Evolutionary conservation across 1,139 yeast genomes (phyloP).

Genomic region (Saccharomyces hybrid): DNA sequence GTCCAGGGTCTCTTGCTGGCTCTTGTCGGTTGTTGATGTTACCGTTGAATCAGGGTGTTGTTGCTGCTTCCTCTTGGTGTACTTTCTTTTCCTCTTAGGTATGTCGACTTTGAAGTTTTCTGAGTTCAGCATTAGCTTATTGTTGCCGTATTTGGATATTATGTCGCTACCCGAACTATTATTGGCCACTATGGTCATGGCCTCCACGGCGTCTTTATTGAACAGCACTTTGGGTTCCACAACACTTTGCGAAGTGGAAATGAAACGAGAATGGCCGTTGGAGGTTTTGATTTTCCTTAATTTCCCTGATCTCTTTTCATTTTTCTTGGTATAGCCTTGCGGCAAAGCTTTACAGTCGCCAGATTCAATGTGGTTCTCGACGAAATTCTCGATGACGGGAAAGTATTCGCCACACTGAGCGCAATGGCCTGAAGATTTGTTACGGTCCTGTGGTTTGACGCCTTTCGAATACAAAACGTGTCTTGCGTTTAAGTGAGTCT

Average conservation of each 20-base stretch:
- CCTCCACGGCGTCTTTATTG: conserved; percentile 30
- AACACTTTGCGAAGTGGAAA: conserved; percentile 30
- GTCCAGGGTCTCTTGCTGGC: not conserved
- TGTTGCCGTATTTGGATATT: conserved; percentile 20
- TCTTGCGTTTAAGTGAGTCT: conserved; percentile 86
- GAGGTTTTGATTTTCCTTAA: conserved; percentile 26
- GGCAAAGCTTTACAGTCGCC: conserved; percentile 70
- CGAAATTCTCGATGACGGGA: conserved; percentile 77
- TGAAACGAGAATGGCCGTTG: conserved; percentile 31
- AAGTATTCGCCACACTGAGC: conserved; percentile 73
- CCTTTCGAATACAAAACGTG: conserved; percentile 89
- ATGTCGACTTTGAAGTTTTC: conserved; percentile 18
- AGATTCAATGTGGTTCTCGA: conserved; percentile 79
- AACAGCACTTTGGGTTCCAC: conserved; percentile 29
- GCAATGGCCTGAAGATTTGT: conserved; percentile 68
- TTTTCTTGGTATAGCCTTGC: conserved; percentile 33
- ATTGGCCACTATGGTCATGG: conserved; percentile 30
- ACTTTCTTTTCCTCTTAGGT: conserved; percentile 2
- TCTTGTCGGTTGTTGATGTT: not conserved
- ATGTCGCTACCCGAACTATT: conserved; percentile 19
- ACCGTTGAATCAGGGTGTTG: not conserved
- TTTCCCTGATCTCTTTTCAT: conserved; percentile 3
- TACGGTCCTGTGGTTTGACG: conserved; percentile 64
- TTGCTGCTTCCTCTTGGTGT: conserved; percentile 2
- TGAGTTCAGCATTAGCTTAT: conserved; percentile 26